Base-by-base conservation (phyloP, 768 basidiomycete species). In the Rhodotorula paludigena region DNA sequence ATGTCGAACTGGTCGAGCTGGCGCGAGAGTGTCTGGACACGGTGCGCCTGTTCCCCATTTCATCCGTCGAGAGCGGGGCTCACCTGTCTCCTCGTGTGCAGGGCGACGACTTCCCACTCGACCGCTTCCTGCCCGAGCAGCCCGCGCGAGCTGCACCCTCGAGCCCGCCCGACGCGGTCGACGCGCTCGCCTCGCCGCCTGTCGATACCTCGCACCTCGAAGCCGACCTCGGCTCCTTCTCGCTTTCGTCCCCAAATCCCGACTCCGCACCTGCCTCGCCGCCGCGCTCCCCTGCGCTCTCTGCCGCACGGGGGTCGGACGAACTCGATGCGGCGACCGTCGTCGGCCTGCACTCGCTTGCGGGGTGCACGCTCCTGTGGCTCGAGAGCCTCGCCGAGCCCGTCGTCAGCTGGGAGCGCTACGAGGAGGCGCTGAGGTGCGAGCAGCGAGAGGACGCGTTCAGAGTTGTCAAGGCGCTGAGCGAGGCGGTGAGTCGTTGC, bases 151-250 rank as follows among this genome's bases (percentile, higher is more conserved):
- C 10, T 5, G 21, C 36, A n/a, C 9, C 21, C n/a, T n/a, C n/a
- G n/a, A n/a, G n/a, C n/a, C n/a, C n/a, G n/a, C n/a, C 41, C 44
- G 66, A 63, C 44, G 66, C 66, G 6, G 57, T 59, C 56, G 21
- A 15, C 28, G 58, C 52, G 30, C 60, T 63, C 57, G 61, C 62
- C 21, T 42, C 53, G n/a, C n/a, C n/a, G n/a, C n/a, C n/a, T n/a
- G n/a, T n/a, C n/a, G n/a, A n/a, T n/a, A n/a, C n/a, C n/a, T n/a
- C n/a, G n/a, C n/a, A n/a, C 6, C 53, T 64, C 28, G 66, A 65
- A 10, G 42, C 52, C 54, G 70, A 72, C 63, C 64, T 72, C 38
- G 71, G 71, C 11, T 42, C 53, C 10, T 35, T 66, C 38, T 53
- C 66, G 7, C 63, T 72, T 41, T 39, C 44, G 15, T 53, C 60